phyloP scores from a whole-genome alignment of 75 land plant genomes.

The Selaginella moellendorffii region DNA sequence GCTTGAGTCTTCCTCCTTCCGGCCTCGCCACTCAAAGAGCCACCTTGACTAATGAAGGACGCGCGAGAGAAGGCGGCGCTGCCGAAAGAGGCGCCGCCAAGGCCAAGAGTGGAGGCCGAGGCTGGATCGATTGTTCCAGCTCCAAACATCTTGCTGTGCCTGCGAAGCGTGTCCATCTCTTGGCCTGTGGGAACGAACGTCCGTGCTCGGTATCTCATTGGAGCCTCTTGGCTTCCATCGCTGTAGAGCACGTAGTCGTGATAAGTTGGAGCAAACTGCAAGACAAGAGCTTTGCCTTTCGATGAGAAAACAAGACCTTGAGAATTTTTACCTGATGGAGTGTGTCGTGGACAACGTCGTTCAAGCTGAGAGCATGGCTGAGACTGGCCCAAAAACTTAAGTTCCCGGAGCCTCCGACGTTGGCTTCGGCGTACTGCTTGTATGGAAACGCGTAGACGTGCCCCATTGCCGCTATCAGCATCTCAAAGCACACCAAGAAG shows the following conservation, averaged over 20 bases:
- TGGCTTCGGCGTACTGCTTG: slow-evolving; percentile 90
- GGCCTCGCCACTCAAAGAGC: too few relatives aligned
- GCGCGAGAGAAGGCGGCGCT: too few relatives aligned
- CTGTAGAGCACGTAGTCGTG: slow-evolving; percentile 94
- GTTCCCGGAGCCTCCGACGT: slow-evolving; percentile 34
- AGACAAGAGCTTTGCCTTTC: too few relatives aligned
- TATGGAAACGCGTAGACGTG: slow-evolving; percentile 89
- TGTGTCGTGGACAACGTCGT: slow-evolving; percentile 92
- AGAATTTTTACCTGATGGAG: slow-evolving; percentile 67
- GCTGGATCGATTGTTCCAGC: slow-evolving; percentile 38
- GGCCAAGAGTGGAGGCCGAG: slow-evolving; percentile 15
- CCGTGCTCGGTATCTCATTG: slow-evolving; percentile 60
- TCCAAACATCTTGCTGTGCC: slow-evolving; percentile 34
- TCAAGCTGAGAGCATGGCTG: slow-evolving; percentile 77
- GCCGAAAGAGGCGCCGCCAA: not conserved
- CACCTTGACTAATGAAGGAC: too few relatives aligned
- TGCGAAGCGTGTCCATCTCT: slow-evolving; percentile 73
- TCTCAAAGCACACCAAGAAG: slow-evolving; percentile 79
- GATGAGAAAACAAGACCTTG: not conserved
- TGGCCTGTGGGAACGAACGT: slow-evolving; percentile 90
- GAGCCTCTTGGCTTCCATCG: slow-evolving; percentile 68
- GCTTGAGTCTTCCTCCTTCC: too few relatives aligned
- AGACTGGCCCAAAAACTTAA: slow-evolving; percentile 49
- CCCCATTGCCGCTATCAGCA: slow-evolving; percentile 86
- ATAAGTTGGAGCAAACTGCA: slow-evolving; percentile 98